phyloP scores from a whole-genome alignment of 2,329 filamentous ascomycete species.

The Phaeosphaeriaceae sp. region DNA sequence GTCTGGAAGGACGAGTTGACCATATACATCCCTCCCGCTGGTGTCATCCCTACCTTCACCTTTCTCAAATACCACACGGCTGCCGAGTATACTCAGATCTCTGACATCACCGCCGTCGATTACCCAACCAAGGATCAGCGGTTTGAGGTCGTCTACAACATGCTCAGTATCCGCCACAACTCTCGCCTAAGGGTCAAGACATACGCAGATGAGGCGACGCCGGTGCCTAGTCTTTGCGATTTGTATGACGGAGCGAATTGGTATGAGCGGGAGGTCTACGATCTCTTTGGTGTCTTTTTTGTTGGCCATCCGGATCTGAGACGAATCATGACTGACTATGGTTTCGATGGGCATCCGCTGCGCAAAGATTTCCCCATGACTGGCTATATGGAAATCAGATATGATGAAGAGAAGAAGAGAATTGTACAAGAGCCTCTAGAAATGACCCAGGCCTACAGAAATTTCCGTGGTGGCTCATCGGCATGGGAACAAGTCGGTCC shows the following conservation, averaged over 20 bases:
- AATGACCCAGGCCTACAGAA: slow-evolving; percentile 96
- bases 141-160: slow-evolving; percentile 98
- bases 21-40: slow-evolving; percentile 87
- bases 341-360: slow-evolving; percentile 96
- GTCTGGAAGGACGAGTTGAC: slow-evolving; percentile 99
- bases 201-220: slow-evolving; percentile 94
- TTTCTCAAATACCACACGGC: slow-evolving; percentile 98
- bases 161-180: slow-evolving; percentile 95
- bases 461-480: slow-evolving; percentile 84
- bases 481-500: slow-evolving; percentile 72
- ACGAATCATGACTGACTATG: slow-evolving; percentile 99
- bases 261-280: slow-evolving; percentile 98
- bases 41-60: slow-evolving; percentile 87
- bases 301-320: slow-evolving; percentile 91
- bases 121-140: slow-evolving; percentile 94
- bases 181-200: slow-evolving; percentile 97
- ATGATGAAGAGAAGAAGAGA: slow-evolving; percentile 99
- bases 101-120: slow-evolving; percentile 91
- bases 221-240: slow-evolving; percentile 84
- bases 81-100: slow-evolving; percentile 93
- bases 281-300: slow-evolving; percentile 98
- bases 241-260: slow-evolving; percentile 97
- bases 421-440: slow-evolving; percentile 98
- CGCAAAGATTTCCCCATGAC: slow-evolving; percentile 98
- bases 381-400: slow-evolving; percentile 96